A percentile compares a stretch with the other conserved stretches of the same genome.
These are phyloP conservation scores for Aechmea fasciata DNA, from an alignment of 176 grass and related monocot genomes.

Conservation along the genomic window DNA sequence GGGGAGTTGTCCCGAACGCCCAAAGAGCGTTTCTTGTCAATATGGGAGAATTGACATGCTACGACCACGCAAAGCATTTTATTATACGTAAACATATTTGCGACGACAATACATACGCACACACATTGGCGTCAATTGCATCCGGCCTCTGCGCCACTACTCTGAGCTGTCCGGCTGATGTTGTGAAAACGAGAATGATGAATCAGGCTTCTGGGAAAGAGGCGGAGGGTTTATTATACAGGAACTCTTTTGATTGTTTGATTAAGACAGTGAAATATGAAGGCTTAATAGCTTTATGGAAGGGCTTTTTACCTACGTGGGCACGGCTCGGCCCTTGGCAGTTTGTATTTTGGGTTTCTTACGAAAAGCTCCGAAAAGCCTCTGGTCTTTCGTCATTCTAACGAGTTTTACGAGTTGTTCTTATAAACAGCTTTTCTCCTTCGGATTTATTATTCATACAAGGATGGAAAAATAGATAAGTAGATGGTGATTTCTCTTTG, in stretches of 20 bases:
- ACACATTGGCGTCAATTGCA: constrained; percentile 54
- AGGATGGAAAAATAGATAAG: too few relatives aligned
- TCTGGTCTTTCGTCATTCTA: constrained; percentile 74
- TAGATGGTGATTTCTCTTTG: too few relatives aligned
- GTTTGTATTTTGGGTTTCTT: constrained; percentile 93
- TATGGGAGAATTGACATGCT: constrained; percentile 75
- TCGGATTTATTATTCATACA: too few relatives aligned
- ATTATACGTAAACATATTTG: constrained; percentile 53
- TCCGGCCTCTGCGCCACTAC: constrained; percentile 57
- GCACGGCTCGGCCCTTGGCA: constrained; percentile 81
- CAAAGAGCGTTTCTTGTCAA: constrained; percentile 87
- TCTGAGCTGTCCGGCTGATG: constrained; percentile 70
- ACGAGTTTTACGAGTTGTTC: constrained; percentile 7
- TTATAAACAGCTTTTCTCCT: background rate
- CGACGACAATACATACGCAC: constrained; percentile 51
- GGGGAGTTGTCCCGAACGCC: constrained; percentile 58
- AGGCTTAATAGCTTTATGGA: constrained; percentile 57
- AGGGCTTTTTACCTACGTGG: constrained; percentile 83
- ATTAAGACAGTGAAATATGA: constrained; percentile 51
- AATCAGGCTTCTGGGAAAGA: constrained; percentile 40
- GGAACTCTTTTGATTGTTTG: constrained; percentile 81
- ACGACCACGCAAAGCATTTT: constrained; percentile 71
- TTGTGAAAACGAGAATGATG: constrained; percentile 95
- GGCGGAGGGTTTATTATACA: constrained; percentile 27
- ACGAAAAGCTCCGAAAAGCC: constrained; percentile 45